Conservation (phyloP, 257 asterid species). For the Apocynum venetum region DNA sequence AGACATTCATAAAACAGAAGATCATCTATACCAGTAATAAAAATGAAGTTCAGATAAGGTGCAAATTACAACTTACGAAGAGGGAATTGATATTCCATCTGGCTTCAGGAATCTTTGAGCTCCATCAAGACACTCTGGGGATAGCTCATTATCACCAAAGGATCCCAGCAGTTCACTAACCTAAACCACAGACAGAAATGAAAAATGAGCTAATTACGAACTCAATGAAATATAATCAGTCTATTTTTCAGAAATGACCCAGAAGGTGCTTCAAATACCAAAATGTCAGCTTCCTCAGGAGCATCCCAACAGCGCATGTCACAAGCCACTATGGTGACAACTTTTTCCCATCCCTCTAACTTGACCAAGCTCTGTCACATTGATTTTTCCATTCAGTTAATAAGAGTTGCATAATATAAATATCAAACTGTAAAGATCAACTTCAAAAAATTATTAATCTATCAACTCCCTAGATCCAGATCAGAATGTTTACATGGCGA, state of each 20-base stretch:
- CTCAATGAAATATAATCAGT: constrained; percentile 1
- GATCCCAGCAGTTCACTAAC: constrained; percentile 98
- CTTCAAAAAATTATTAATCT: neutral
- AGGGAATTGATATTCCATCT: constrained; percentile 91
- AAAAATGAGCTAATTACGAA: constrained; percentile 4
- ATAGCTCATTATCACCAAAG: constrained; percentile 97
- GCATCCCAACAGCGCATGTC: constrained; percentile 98
- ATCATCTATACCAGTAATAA: neutral
- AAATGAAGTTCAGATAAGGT: neutral
- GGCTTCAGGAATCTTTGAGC: constrained; percentile 91
- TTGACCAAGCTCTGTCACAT: constrained; percentile 76
- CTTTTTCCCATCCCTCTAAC: constrained; percentile 89
- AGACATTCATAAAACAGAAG: neutral
- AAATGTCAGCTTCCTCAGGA: constrained; percentile 93
- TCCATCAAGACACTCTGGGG: constrained; percentile 99
- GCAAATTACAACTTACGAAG: constrained; percentile 48
- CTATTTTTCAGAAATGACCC: neutral
- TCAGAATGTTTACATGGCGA: neutral
- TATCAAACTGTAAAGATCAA: neutral
- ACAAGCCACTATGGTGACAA: constrained; percentile 76
- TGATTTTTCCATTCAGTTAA: constrained; percentile 8
- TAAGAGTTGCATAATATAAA: neutral
- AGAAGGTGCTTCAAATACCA: constrained; percentile 42
- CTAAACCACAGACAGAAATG: constrained; percentile 34
- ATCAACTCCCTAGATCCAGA: neutral